Evolutionary conservation across 2,329 filamentous ascomycete genomes (phyloP), one percentile per base, ranked within the genome.

Genomic region (Pseudomassariella vexata): DNA sequence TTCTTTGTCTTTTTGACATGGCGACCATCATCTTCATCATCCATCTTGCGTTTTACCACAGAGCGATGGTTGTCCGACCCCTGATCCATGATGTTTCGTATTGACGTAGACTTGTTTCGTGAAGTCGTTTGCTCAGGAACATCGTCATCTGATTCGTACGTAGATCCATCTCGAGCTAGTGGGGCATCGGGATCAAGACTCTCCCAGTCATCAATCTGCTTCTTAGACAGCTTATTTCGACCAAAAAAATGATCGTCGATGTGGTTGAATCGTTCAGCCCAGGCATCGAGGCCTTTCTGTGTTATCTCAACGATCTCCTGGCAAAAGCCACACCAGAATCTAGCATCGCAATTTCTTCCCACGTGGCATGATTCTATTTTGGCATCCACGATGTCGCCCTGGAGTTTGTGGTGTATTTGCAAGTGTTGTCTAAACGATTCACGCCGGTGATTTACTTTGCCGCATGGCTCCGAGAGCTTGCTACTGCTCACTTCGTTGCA

Each of bases 261-360:
- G 49, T 95, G 87, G 44, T 89, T 61, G 45, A 65, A 73, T 9
- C 71, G 58, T 42, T 62, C 60, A 6, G 73, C 72, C 71, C 73
- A 75, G 1, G 76, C 75, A 16, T 71, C 71, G 2, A 66, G 52
- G 4, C 70, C 66, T 20, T 60, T 59, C 15, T 63, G 60, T 19
- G 60, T 50, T 19, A 79, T 63, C n/a, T 62, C 54, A 10, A 86
- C 60, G 14, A 78, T 65, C 12, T 58, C 47, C 11, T 60, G 49
- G 53, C 87, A 95, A 53, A 95, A 94, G 0, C 88, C 88, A 49
- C 89, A 95, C 88, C 88, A 95, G 57, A 87, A 95, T 5, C 70
- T 65, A 3, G 62, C 59, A 42, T 82, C 76, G 19, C 70, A 74
- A 37, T 82, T 79, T 10, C 73, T 65, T 0, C 82, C 82, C 18